Base-by-base conservation (phyloP, 2,329 filamentous ascomycete genomes). In the Amesomyces nigricolor region DNA sequence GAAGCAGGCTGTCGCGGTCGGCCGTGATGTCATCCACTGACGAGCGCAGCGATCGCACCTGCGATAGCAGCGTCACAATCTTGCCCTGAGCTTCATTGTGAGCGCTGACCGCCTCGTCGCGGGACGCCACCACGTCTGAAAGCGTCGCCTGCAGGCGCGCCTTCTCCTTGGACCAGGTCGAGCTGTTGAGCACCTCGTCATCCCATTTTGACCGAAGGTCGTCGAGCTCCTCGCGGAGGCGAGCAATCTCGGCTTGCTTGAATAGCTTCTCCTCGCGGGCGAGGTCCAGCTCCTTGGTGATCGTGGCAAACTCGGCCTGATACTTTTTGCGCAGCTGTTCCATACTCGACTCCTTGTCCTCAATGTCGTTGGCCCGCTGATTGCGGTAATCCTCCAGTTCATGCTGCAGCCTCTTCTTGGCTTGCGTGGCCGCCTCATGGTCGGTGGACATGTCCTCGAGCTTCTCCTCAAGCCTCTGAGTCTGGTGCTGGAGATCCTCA, bases 261-360 rank as follows among this genome's bases (percentile, higher is more conserved):
- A 75, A 96, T 73, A 77, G 88, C 78, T 78, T 84, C 72, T 95
- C 92, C 69, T 97, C 91, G 37, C 94, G 87, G 64, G 95, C 91
- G 58, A 95, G 81, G 68, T 97, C 92, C 26, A 99, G 83, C 72
- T 99, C 94, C 65, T 91, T 91, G 51, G 88, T 94, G 47, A 97
- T 77, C 4, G 88, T 88, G 14, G 89, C 87, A 68, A 96, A 90
- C 70, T 99, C 92, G 42, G 86, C 82, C 69, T 97, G 94, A 69
- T 97, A 99, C 77, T 97, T 99, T 78, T 92, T 94, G 66, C 92
- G 84, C 43, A 92, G 96, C 72, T 97, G 92, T 73, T 99, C 94
- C 82, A 96, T 88, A 63, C 89, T 94, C 9, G 87, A 87, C 71
- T 97, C 92, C 71, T 94, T 96, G 72, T 99, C 92, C 71, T 97